A percentile compares a stretch with the other conserved stretches of the same genome.
These are phyloP conservation scores for Entomortierella parvispora DNA, from an alignment of 192 early-diverging fungal genomes.

Conservation along the genomic window DNA sequence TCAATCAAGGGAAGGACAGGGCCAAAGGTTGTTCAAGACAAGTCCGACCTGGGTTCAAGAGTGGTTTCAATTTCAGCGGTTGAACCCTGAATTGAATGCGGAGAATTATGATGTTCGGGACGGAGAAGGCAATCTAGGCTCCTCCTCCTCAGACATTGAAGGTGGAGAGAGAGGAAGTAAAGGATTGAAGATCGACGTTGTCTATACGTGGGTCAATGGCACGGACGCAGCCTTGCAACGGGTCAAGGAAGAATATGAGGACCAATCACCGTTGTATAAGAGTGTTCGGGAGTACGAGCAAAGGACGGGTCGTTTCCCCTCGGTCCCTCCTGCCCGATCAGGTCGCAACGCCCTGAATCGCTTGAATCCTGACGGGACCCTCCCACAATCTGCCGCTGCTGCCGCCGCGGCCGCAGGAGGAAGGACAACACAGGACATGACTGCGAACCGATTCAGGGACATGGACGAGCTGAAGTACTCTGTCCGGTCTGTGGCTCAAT, in stretches of 20 bases:
- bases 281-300: not conserved
- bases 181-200: conserved; percentile 30
- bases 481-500: conserved; percentile 36
- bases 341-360: not conserved
- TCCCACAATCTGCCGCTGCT: not conserved
- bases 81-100: conserved; percentile 10
- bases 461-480: conserved; percentile 55
- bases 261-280: conserved; percentile 21
- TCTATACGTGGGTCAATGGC: conserved; percentile 60
- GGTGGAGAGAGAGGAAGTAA: conserved; percentile 2
- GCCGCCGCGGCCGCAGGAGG: not conserved
- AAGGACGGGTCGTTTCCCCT: not conserved
- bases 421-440: conserved; percentile 1
- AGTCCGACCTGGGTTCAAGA: conserved; percentile 13
- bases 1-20: not conserved
- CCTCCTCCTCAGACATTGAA: too few relatives aligned
- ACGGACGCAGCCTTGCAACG: conserved; percentile 24
- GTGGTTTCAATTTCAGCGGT: conserved; percentile 5
- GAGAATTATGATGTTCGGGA: not conserved
- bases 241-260: conserved; percentile 18
- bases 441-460: conserved; percentile 44
- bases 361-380: not conserved
- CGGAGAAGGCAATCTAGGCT: too few relatives aligned
- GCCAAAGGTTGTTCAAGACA: conserved; percentile 12
- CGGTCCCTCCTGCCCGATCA: not conserved